A percentile compares a stretch with the other conserved stretches of the same genome.
Conservation (phyloP, 805 yeast species). For the Starmerella gropengiesseri region DNA sequence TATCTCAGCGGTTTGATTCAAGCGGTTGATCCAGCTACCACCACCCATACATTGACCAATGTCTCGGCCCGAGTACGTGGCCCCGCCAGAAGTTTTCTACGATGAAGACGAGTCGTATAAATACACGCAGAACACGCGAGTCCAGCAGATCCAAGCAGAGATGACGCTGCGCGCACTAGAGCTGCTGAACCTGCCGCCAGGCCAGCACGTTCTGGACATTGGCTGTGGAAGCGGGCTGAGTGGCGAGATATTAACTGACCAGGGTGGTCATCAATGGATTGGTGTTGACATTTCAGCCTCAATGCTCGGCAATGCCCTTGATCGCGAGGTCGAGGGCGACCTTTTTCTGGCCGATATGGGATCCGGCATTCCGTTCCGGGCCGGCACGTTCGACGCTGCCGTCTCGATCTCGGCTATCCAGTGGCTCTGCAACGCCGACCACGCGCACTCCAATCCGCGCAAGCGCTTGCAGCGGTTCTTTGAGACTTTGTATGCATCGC, state of each 20-base stretch:
- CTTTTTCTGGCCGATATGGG: slow-evolving; percentile 88
- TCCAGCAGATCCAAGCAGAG: slow-evolving; percentile 94
- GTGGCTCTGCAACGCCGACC: slow-evolving; percentile 96
- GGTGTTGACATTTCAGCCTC: slow-evolving; percentile 95
- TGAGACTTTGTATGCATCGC: slow-evolving; percentile 72
- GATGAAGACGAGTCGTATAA: slow-evolving; percentile 82
- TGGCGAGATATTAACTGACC: slow-evolving; percentile 88
- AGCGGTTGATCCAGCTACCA: too few relatives aligned
- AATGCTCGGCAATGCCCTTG: slow-evolving; percentile 90
- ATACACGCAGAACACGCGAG: slow-evolving; percentile 88
- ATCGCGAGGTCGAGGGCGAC: slow-evolving; percentile 89
- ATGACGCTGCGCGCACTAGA: slow-evolving; percentile 94
- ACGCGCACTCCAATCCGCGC: slow-evolving; percentile 70
- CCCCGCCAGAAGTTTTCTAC: slow-evolving; percentile 93
- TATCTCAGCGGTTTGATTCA: too few relatives aligned
- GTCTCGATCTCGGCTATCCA: slow-evolving; percentile 91
- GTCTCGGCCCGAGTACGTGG: slow-evolving; percentile 94
- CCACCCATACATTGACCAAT: too few relatives aligned
- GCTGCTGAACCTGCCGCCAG: slow-evolving; percentile 60
- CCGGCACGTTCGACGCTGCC: slow-evolving; percentile 95
- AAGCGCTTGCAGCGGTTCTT: slow-evolving; percentile 71
- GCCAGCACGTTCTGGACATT: slow-evolving; percentile 66
- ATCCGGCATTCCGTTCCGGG: slow-evolving; percentile 83
- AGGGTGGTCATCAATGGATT: slow-evolving; percentile 76
- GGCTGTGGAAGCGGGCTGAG: slow-evolving; percentile 97